Evolutionary conservation across 768 basidiomycete species (phyloP).

Genomic region (Kwoniella dendrophila): DNA sequence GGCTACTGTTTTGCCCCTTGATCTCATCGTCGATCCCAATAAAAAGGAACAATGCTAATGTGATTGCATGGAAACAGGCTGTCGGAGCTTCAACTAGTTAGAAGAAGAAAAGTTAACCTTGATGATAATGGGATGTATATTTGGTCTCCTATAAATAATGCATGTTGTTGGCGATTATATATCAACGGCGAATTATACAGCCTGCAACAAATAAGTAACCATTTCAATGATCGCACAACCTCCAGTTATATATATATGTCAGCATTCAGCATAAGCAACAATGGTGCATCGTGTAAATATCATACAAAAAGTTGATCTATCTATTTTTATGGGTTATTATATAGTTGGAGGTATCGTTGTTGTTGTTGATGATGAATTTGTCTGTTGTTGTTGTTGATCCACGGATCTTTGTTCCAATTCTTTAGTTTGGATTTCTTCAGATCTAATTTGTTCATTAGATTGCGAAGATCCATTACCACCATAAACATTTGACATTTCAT

Average conservation of each 20-base stretch:
- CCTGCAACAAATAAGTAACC: too few relatives aligned
- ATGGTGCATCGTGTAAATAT: too few relatives aligned
- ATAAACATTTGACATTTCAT: constrained; percentile 23
- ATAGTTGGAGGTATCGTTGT: too few relatives aligned
- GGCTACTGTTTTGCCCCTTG: too few relatives aligned
- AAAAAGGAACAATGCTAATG: not conserved
- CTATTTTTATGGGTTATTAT: too few relatives aligned
- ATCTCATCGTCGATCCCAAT: too few relatives aligned
- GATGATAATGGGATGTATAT: not conserved
- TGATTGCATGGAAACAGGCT: constrained; percentile 31
- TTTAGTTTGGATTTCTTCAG: constrained; percentile 19
- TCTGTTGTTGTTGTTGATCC: not conserved
- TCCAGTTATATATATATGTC: too few relatives aligned
- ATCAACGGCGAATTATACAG: not conserved
- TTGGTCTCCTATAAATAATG: constrained; percentile 1
- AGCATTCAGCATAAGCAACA: too few relatives aligned
- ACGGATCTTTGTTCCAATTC: constrained; percentile 23
- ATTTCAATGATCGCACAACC: too few relatives aligned
- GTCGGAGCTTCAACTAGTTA: constrained; percentile 56
- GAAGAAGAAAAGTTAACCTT: constrained; percentile 2
- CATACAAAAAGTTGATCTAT: too few relatives aligned
- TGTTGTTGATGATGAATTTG: not conserved
- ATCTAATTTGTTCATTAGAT: not conserved
- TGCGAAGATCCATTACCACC: constrained; percentile 21
- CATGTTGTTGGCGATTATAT: constrained; percentile 11